Evolutionary conservation across 192 early-diverging fungal species (phyloP), one percentile per base, ranked within the genome.

Genomic region (Lunasporangiospora selenospora): DNA sequence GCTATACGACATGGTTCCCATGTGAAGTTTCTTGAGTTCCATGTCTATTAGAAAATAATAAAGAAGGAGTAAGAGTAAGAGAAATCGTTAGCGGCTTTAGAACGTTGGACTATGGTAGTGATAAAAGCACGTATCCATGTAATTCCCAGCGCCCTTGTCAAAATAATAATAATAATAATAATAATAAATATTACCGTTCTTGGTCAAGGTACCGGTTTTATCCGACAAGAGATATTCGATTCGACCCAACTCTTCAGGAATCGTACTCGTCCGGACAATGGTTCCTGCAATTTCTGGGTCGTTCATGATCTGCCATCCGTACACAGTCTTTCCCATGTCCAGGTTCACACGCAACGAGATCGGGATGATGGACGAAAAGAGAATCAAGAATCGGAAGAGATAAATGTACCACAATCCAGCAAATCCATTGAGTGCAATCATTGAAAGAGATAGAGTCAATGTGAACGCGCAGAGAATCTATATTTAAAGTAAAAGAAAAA

Each of bases 271-370:
- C 30, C 96, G 86, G 23, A 96, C 95, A 36, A 98, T 89, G 4
- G 96, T 93, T 19, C 84, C 90, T 0, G 84, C 78, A 24, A 98
- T 98, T 59, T 90, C 89, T 2, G 60, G 32, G 70, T 98, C 96
- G 26, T 86, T 84, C 86, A 92, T 90, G n/a, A 97, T 98, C 44
- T 88, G 89, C 80, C 83, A 76, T 36, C 86, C 90, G 76, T 96
- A 96, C n/a, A 95, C 89, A 1, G 91, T 90, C 81, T 98, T 98
- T 31, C 94, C 95, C 93, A 97, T 95, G 60, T 98, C 96, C 52
- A 98, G 77, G 67, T 96, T 98, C 9, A 98, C 96, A 44, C 95
- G 89, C 46, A 98, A 76, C 73, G 85, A 91, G 77, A 98, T 96
- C 0, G 96, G 96, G 44, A 98, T 98, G 21, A 98, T 98, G 6